Percentiles rank a stretch among this genome's conserved stretches.
phyloP scores from a whole-genome alignment of 1,284 basidiomycete species.

The Sanghuangporus baumii region DNA sequence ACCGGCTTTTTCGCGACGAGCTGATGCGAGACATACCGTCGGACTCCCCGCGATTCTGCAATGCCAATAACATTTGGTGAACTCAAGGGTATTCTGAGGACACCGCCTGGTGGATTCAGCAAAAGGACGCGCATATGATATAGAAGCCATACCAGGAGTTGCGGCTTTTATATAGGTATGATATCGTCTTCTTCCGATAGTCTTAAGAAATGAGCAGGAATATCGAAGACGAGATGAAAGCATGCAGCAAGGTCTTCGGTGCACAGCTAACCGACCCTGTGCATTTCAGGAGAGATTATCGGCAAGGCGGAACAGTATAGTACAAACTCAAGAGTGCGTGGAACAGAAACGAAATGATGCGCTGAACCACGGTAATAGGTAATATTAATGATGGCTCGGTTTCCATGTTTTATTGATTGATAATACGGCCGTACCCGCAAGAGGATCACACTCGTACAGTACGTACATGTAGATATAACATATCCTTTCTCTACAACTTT shows the following conservation, averaged over 20 bases:
- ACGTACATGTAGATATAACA: background rate
- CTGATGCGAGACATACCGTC: conserved; percentile 6
- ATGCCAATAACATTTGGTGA: conserved; percentile 17
- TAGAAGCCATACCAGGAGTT: conserved; percentile 11
- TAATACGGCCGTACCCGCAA: background rate
- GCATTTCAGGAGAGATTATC: conserved; percentile 7
- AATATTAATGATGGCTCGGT: too few relatives aligned
- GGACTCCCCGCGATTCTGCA: conserved; percentile 15
- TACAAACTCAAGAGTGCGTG: background rate
- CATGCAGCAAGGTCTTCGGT: conserved; percentile 16
- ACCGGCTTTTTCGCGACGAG: background rate
- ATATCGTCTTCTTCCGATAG: conserved; percentile 5
- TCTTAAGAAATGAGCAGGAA: background rate
- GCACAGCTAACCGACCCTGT: background rate
- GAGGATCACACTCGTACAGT: background rate
- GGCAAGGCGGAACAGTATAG: background rate
- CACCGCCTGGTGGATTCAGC: conserved; percentile 4
- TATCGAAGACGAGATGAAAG: conserved; percentile 13
- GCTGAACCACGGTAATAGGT: background rate
- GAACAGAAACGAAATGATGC: background rate
- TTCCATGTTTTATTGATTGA: background rate
- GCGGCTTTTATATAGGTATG: conserved; percentile 18
- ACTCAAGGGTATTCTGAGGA: conserved; percentile 15
- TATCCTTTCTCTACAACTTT: background rate
- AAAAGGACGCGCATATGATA: background rate